phyloP scores from a whole-genome alignment of 352 stramenopile species.

The Phytophthora quininea region DNA sequence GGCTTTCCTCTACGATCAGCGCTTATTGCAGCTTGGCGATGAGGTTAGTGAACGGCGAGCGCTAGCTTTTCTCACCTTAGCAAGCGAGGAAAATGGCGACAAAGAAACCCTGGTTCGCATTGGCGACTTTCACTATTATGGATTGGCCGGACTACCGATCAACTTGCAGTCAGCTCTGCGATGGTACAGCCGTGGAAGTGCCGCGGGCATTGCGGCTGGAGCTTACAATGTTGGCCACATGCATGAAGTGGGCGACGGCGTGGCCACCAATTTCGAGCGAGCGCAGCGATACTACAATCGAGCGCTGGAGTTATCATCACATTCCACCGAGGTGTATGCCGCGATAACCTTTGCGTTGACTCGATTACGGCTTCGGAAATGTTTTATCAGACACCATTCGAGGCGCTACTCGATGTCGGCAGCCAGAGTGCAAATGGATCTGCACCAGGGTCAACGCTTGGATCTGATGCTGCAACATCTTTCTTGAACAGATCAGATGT shows the following conservation, averaged over 20 bases:
- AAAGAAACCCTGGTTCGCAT: constrained; percentile 70
- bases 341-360: constrained; percentile 45
- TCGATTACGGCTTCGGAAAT: constrained; percentile 40
- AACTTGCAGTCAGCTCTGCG: constrained; percentile 46
- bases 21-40: constrained; percentile 33
- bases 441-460: constrained; percentile 8
- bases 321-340: constrained; percentile 33
- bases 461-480: constrained; percentile 14
- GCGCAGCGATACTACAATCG: constrained; percentile 71
- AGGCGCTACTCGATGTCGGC: neutral
- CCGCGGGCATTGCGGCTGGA: constrained; percentile 55
- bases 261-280: constrained; percentile 53
- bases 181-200: constrained; percentile 79
- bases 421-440: constrained; percentile 6
- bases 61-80: constrained; percentile 44
- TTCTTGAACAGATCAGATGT: constrained; percentile 16
- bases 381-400: constrained; percentile 33
- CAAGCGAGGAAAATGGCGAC: constrained; percentile 50
- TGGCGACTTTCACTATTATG: constrained; percentile 82
- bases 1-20: constrained; percentile 76
- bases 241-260: constrained; percentile 66
- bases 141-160: constrained; percentile 43
- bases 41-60: constrained; percentile 36
- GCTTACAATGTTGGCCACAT: constrained; percentile 83
- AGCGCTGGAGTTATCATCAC: constrained; percentile 52